A percentile compares a stretch with the other conserved stretches of the same genome.
phyloP scores from a whole-genome alignment of 257 asterid species.

The Salvia hispanica region DNA sequence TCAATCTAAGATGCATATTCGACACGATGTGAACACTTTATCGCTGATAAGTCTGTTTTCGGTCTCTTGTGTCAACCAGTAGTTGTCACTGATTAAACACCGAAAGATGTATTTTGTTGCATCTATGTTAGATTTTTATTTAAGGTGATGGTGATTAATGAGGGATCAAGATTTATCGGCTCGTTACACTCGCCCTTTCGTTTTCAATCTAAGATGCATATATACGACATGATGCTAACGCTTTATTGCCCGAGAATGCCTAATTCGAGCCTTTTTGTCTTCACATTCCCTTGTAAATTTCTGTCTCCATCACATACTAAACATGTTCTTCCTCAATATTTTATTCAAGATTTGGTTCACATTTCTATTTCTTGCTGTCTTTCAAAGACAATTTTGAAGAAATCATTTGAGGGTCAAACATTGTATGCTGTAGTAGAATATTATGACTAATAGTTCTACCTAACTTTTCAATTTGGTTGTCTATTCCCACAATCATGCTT shows the following conservation, averaged over 20 bases:
- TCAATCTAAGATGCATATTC: neutral
- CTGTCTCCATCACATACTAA: neutral
- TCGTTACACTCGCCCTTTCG: too few relatives aligned
- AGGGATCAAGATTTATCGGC: too few relatives aligned
- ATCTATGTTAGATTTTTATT: neutral
- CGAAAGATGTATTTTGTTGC: too few relatives aligned
- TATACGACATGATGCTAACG: neutral
- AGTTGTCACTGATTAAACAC: too few relatives aligned
- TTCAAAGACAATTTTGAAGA: too few relatives aligned
- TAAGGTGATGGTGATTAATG: neutral
- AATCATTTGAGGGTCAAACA: slow-evolving; percentile 14
- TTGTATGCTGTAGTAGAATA: slow-evolving; percentile 31
- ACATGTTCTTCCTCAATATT: slow-evolving; percentile 15
- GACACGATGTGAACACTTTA: neutral
- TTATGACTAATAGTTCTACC: slow-evolving; percentile 25
- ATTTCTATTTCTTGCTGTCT: slow-evolving; percentile 33
- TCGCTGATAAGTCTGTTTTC: neutral
- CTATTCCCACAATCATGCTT: slow-evolving; percentile 17
- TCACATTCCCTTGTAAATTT: slow-evolving; percentile 5
- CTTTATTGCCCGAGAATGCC: slow-evolving; percentile 7
- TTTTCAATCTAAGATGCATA: neutral
- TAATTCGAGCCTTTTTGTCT: slow-evolving; percentile 26
- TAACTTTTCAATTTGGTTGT: slow-evolving; percentile 25
- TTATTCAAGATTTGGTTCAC: slow-evolving; percentile 20
- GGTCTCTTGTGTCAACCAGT: too few relatives aligned